A percentile compares a stretch with the other conserved stretches of the same genome.
Evolutionary conservation across 129 eudicot genomes (phyloP).

Genomic region (Silybum marianum): DNA sequence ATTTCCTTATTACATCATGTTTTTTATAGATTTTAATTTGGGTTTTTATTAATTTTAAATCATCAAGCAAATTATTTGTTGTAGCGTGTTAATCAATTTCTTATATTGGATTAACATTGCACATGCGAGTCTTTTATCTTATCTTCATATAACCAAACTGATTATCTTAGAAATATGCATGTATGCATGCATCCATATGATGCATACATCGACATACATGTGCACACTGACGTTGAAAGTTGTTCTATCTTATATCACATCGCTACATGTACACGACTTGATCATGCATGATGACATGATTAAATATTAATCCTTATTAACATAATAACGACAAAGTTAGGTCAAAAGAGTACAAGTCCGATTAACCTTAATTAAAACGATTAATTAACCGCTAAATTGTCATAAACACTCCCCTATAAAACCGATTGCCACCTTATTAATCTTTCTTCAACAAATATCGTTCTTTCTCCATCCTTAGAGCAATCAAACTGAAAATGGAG

Average conservation of each 20-base stretch:
- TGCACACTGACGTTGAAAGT: background rate
- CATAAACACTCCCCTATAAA: conserved; percentile 31
- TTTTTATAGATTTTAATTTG: too few species aligned
- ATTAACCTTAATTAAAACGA: conserved; percentile 21
- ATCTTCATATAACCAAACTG: background rate
- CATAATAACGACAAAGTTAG: conserved; percentile 42
- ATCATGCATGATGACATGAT: conserved; percentile 22
- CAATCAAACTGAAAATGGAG: conserved; percentile 46
- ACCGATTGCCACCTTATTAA: conserved; percentile 29
- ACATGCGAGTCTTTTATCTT: conserved; percentile 28
- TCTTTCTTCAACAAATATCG: conserved; percentile 33
- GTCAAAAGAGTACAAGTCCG: conserved; percentile 32
- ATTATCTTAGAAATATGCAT: background rate
- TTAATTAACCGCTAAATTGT: conserved; percentile 23
- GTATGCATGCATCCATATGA: background rate
- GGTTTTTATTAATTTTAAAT: background rate
- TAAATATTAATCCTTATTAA: background rate
- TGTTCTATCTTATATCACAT: background rate
- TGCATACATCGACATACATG: conserved; percentile 3
- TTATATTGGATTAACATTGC: conserved; percentile 25
- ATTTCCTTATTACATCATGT: too few species aligned
- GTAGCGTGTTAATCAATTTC: conserved; percentile 17
- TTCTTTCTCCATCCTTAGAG: conserved; percentile 14
- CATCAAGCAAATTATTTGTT: background rate
- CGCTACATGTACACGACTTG: background rate